Percentiles rank a stretch among this genome's conserved stretches.
phyloP scores from a whole-genome alignment of 2,329 filamentous ascomycete species.

The Colletotrichum siamense region DNA sequence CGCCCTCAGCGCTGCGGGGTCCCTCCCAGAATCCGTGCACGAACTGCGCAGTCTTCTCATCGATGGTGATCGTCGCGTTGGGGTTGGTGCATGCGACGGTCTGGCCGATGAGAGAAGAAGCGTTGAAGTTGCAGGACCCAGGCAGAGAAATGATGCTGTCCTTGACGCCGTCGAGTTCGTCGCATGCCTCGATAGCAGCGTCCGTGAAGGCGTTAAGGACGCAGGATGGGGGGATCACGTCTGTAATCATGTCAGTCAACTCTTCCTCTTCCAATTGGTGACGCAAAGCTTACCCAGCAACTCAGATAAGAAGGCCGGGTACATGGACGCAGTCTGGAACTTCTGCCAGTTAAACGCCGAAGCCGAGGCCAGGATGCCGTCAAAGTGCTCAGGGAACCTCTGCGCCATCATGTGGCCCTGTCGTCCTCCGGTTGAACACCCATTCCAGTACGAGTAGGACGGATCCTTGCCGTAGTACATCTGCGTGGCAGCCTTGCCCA shows the following conservation, averaged over 20 bases:
- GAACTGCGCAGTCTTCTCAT: not conserved
- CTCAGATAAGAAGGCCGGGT: not conserved
- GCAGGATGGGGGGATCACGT: not conserved
- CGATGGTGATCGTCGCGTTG: not conserved
- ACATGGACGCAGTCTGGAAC: not conserved
- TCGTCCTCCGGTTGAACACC: slow-evolving; percentile 64
- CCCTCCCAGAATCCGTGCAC: not conserved
- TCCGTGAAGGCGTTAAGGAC: slow-evolving; percentile 39
- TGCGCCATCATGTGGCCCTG: slow-evolving; percentile 62
- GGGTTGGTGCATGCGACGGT: slow-evolving; percentile 22
- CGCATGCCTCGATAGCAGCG: slow-evolving; percentile 43
- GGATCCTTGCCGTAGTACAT: slow-evolving; percentile 48
- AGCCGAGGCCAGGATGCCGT: slow-evolving; percentile 58
- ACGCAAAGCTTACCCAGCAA: not conserved
- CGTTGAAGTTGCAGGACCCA: not conserved
- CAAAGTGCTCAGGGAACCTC: slow-evolving; percentile 60
- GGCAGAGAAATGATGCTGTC: slow-evolving; percentile 46
- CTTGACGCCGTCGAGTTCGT: slow-evolving; percentile 49
- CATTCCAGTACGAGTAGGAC: slow-evolving; percentile 58
- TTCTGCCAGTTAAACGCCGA: slow-evolving; percentile 39
- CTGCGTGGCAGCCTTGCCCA: slow-evolving; percentile 51
- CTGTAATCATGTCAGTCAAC: not conserved
- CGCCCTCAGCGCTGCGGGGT: not conserved
- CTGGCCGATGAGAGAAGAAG: slow-evolving; percentile 17
- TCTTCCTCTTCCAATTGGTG: not conserved